Base-by-base conservation (phyloP, 2,329 filamentous ascomycete genomes). In the Ophiostoma pallidulum region DNA sequence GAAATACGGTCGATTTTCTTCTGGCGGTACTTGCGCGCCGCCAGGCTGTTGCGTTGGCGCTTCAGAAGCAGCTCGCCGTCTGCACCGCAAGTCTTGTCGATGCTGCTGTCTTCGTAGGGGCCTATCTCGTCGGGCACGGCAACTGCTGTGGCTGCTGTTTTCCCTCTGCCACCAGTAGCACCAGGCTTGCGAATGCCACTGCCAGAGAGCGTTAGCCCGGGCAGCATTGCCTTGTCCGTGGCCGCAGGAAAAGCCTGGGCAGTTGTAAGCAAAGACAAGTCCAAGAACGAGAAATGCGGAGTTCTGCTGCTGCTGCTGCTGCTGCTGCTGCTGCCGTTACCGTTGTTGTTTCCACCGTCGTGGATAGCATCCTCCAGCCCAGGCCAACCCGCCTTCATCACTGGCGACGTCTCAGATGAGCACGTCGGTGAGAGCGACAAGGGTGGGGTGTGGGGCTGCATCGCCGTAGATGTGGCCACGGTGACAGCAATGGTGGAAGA, bases 1-100 rank as follows among this genome's bases (percentile, higher is more conserved):
- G 64, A 57, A 57, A 81, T 73, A 43, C 77, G 74, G 56, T 82
- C 77, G 26, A 81, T 64, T 52, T 77, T 75, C 58, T 79, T 80
- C 58, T 82, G 78, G 18, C 79, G 74, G 61, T 80, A 82, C 43
- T 75, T 73, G 36, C 75, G 71, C 33, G 79, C 79, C 8, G 79
- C 79, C 46, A 80, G 66, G 29, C 76, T 82, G 63, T 83, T 82
- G 52, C 74, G 73, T 51, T 73, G 71, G 19, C 79, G 75, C 62
- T 80, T 82, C 45, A 60, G 47, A 1, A 61, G 14, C 8, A 60
- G 41, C 29, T 59, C 56, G 3, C 52, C 48, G 36, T 62, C 58
- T 19, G 55, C 31, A 35, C 5, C 43, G 4, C n/a, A n/a, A n/a
- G n/a, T n/a, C n/a, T 29, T 35, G 16, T 26, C 19, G 26, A 14